These are phyloP conservation scores for Phaffomyces antillensis DNA, from an alignment of 805 yeast genomes.

Conservation along the genomic window DNA sequence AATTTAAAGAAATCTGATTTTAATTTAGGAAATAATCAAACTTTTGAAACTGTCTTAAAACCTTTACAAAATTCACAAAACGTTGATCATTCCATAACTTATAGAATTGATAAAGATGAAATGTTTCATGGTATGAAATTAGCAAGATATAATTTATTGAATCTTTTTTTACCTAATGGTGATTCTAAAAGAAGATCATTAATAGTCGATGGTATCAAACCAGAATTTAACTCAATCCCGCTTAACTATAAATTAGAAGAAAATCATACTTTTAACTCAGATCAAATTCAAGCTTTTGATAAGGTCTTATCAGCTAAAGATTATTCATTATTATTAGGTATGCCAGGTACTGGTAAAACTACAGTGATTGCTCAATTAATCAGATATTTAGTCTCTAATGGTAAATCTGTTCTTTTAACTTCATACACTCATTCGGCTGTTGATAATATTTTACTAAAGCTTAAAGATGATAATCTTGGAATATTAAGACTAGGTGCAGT, in stretches of 20 bases:
- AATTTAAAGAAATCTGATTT: slow-evolving; percentile 31
- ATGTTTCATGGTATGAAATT: slow-evolving; percentile 66
- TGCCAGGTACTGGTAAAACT: slow-evolving; percentile 98
- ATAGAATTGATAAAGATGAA: slow-evolving; percentile 76
- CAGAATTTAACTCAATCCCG: slow-evolving; percentile 22
- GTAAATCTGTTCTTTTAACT: slow-evolving; percentile 66
- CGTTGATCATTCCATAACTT: slow-evolving; percentile 23
- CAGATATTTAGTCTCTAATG: slow-evolving; percentile 46
- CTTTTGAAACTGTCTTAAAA: slow-evolving; percentile 40
- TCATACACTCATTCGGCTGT: slow-evolving; percentile 96
- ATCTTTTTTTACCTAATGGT: slow-evolving; percentile 48
- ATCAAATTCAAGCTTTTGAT: slow-evolving; percentile 65
- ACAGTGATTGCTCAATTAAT: slow-evolving; percentile 80
- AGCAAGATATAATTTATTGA: slow-evolving; percentile 70
- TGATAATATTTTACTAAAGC: slow-evolving; percentile 78
- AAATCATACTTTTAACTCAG: slow-evolving; percentile 45
- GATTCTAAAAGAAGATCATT: slow-evolving; percentile 26
- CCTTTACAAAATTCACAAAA: slow-evolving; percentile 13
- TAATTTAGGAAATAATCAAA: slow-evolving; percentile 38
- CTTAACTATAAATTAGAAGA: slow-evolving; percentile 15
- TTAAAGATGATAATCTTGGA: slow-evolving; percentile 39
- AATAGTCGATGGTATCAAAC: slow-evolving; percentile 27
- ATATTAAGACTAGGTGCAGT: slow-evolving; percentile 65
- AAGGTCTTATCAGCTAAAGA: slow-evolving; percentile 60
- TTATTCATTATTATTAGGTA: slow-evolving; percentile 79